Conservation (phyloP, 176 grass and related monocot genomes). For the Avena sativa region DNA sequence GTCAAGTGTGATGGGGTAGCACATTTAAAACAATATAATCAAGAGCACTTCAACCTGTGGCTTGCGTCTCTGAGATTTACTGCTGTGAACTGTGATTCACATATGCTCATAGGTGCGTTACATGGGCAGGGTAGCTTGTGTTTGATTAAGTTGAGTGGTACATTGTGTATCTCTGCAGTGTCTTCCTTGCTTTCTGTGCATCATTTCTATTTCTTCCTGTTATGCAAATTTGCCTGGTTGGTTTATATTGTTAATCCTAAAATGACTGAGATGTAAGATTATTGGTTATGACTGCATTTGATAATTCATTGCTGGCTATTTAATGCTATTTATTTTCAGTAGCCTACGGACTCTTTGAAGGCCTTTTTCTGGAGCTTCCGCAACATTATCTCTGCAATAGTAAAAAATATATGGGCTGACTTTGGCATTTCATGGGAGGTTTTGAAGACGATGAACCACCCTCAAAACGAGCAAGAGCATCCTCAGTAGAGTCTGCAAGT, state of each 20-base stretch:
- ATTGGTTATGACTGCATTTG: slow-evolving; percentile 19
- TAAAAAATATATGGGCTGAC: slow-evolving; percentile 82
- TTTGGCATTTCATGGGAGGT: slow-evolving; percentile 91
- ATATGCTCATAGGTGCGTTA: slow-evolving; percentile 18
- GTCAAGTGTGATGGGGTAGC: neutral
- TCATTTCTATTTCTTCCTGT: neutral
- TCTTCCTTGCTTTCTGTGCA: neutral
- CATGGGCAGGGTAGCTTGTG: neutral
- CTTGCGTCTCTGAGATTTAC: slow-evolving; percentile 11
- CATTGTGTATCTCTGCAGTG: neutral
- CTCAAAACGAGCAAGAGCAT: slow-evolving; percentile 80
- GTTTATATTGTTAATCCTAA: neutral
- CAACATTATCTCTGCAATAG: slow-evolving; percentile 43
- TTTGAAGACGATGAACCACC: slow-evolving; percentile 89
- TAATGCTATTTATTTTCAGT: slow-evolving; percentile 47
- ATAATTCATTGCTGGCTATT: neutral
- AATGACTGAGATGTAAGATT: neutral
- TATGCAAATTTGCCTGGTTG: neutral
- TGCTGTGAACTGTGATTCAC: neutral
- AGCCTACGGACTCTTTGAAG: slow-evolving; percentile 22
- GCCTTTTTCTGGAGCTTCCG: slow-evolving; percentile 28
- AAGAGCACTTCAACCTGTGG: neutral
- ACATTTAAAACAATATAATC: neutral
- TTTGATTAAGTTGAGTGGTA: neutral
- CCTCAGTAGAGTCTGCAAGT: slow-evolving; percentile 60